phyloP scores from a whole-genome alignment of 2,329 filamentous ascomycete species.

The Pseudocercospora pini-densiflorae region DNA sequence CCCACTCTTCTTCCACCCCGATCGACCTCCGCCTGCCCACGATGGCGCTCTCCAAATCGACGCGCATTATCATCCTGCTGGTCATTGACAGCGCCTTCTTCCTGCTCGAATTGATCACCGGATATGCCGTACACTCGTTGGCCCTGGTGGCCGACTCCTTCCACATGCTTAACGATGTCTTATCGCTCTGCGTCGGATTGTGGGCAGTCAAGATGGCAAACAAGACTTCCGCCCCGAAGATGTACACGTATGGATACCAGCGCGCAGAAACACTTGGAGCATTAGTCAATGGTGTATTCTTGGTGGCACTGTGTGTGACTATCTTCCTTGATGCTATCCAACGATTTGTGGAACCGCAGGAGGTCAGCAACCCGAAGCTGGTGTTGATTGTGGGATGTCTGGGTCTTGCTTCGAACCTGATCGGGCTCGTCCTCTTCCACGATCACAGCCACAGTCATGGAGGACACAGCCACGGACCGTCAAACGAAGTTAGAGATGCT shows the following conservation, averaged over 20 bases:
- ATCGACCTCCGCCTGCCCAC: constrained; percentile 23
- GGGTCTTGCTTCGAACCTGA: constrained; percentile 84
- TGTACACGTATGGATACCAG: constrained; percentile 97
- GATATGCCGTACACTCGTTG: constrained; percentile 86
- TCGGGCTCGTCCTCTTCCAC: constrained; percentile 88
- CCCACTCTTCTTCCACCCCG: not conserved
- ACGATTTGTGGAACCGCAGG: constrained; percentile 87
- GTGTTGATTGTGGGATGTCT: constrained; percentile 88
- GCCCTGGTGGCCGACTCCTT: constrained; percentile 96
- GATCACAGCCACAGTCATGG: constrained; percentile 88
- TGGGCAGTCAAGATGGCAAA: constrained; percentile 94
- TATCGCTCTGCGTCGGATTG: constrained; percentile 87
- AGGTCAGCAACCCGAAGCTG: constrained; percentile 81
- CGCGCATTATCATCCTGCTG: constrained; percentile 90
- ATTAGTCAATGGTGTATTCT: constrained; percentile 95
- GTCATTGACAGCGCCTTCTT: constrained; percentile 90
- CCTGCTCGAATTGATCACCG: constrained; percentile 81
- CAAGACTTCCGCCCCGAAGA: constrained; percentile 69
- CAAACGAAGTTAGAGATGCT: constrained; percentile 50
- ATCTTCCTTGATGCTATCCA: constrained; percentile 96
- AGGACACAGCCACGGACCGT: constrained; percentile 54
- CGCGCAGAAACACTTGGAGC: constrained; percentile 96
- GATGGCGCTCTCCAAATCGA: constrained; percentile 92
- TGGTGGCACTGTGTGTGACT: constrained; percentile 93
- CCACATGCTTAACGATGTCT: constrained; percentile 99